Conservation (phyloP, 2,329 filamentous ascomycete genomes). For the Epichloe scottii region DNA sequence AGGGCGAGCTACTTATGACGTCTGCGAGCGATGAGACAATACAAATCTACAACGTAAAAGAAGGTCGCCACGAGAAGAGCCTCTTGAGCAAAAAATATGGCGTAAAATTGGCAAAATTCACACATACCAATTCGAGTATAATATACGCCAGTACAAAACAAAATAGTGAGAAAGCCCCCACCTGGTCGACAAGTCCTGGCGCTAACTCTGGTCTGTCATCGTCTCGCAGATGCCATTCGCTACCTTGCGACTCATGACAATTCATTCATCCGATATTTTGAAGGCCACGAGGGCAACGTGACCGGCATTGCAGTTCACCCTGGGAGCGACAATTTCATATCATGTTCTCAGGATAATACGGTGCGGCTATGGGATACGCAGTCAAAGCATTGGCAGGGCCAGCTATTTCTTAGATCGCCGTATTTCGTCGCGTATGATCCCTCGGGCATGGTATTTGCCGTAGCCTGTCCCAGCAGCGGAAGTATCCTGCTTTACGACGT, state of each 20-base stretch:
- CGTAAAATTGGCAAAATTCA: conserved; percentile 86
- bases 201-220: conserved; percentile 2
- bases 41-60: conserved; percentile 87
- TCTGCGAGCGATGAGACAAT: conserved; percentile 90
- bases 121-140: conserved; percentile 80
- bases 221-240: conserved; percentile 55
- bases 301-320: conserved; percentile 78
- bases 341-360: conserved; percentile 81
- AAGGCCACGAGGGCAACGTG: conserved; percentile 74
- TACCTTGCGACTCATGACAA: conserved; percentile 92
- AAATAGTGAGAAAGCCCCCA: conserved; percentile 47
- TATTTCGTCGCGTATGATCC: conserved; percentile 85
- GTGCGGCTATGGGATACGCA: conserved; percentile 82
- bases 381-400: conserved; percentile 67
- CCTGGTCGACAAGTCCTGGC: neutral
- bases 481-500: conserved; percentile 82
- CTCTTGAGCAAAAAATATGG: conserved; percentile 95
- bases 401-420: conserved; percentile 67
- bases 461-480: conserved; percentile 70
- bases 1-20: conserved; percentile 82
- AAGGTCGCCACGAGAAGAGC: conserved; percentile 79
- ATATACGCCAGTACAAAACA: conserved; percentile 94
- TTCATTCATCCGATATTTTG: conserved; percentile 91
- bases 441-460: conserved; percentile 80
- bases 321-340: conserved; percentile 81